Conservation (phyloP, 2,329 filamentous ascomycete species). For the Myriosclerotinia scirpicola region DNA sequence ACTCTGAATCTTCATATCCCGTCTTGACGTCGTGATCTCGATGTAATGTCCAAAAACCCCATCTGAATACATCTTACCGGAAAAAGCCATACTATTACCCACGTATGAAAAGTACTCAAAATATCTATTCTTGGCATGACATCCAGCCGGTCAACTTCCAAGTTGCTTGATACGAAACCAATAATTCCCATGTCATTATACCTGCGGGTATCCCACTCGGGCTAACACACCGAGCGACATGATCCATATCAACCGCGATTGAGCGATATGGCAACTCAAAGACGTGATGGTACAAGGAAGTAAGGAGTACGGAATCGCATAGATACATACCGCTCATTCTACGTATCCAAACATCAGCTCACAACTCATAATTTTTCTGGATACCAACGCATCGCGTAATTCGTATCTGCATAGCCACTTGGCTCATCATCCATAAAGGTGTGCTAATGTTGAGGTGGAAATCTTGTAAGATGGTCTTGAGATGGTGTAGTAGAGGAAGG, state of each 20-base stretch:
- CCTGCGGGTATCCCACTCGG: neutral
- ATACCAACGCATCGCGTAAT: slow-evolving; percentile 18
- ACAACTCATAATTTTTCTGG: neutral
- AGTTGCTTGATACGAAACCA: neutral
- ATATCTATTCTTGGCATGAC: slow-evolving; percentile 4
- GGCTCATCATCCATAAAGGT: neutral
- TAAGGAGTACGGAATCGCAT: slow-evolving; percentile 8
- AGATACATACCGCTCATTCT: slow-evolving; percentile 1
- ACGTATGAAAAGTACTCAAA: neutral
- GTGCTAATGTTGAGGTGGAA: neutral
- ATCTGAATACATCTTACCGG: slow-evolving; percentile 1
- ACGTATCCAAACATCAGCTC: slow-evolving; percentile 9
- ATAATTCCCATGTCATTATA: slow-evolving; percentile 15
- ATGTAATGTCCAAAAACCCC: neutral
- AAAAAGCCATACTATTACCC: neutral
- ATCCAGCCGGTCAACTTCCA: neutral
- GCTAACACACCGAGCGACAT: slow-evolving; percentile 1
- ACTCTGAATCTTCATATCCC: neutral
- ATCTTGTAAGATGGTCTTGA: neutral
- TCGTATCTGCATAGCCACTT: slow-evolving; percentile 25
- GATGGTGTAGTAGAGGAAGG: slow-evolving; percentile 7
- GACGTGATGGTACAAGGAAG: slow-evolving; percentile 17
- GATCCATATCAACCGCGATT: neutral
- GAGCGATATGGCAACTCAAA: slow-evolving; percentile 10
- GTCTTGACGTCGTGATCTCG: neutral